Conservation (phyloP, 208 protist genomes). For the Trypanosoma mega region DNA sequence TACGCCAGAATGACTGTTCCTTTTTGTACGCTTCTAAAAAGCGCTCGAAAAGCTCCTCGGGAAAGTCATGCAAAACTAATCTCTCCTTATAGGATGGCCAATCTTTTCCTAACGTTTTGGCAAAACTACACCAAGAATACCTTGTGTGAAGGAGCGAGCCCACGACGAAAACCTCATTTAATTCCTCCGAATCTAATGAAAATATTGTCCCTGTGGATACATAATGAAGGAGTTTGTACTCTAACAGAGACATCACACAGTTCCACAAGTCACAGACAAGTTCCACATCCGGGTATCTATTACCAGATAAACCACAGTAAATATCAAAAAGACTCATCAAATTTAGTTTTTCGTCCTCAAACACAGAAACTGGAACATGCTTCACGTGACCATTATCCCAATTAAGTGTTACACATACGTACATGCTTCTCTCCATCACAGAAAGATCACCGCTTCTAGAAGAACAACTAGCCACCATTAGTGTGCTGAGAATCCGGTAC, state of each 20-base stretch:
- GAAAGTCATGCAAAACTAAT: conserved; percentile 17
- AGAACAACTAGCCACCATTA: not conserved
- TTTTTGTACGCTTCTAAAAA: conserved; percentile 3
- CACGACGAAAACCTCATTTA: conserved; percentile 11
- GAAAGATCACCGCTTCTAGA: not conserved
- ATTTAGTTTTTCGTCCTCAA: conserved; percentile 9
- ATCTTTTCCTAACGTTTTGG: not conserved
- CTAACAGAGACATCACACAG: conserved; percentile 15
- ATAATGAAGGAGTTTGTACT: not conserved
- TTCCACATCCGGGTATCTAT: conserved; percentile 15
- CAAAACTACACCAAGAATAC: conserved; percentile 9
- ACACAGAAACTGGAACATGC: conserved; percentile 20
- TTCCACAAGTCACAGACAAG: conserved; percentile 29
- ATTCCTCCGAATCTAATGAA: conserved; percentile 2
- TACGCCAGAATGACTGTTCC: conserved; percentile 4
- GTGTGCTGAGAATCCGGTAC: conserved; percentile 18
- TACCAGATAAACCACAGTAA: conserved; percentile 11
- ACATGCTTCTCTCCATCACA: not conserved
- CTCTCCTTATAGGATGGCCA: not conserved
- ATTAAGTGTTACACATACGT: conserved; percentile 11
- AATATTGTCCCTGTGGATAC: not conserved
- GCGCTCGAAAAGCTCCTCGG: conserved; percentile 14
- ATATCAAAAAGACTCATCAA: conserved; percentile 15
- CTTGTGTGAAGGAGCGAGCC: conserved; percentile 19
- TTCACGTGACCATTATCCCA: conserved; percentile 11